phyloP scores from a whole-genome alignment of 768 basidiomycete species.

The Kockovaella imperatae region DNA sequence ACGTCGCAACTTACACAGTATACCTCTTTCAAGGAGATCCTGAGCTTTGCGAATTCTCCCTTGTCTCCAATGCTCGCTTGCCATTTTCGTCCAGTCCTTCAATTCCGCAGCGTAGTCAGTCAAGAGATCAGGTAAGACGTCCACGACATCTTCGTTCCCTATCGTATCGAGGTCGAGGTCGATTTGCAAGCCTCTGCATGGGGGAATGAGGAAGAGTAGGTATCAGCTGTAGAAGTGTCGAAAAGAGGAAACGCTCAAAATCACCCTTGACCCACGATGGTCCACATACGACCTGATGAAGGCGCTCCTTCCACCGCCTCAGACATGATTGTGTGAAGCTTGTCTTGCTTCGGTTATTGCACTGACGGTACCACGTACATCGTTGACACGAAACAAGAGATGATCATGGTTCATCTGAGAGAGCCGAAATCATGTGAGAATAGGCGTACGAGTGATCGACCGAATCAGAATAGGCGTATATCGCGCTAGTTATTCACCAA shows the following conservation, averaged over 20 bases:
- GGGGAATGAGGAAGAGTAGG: no score
- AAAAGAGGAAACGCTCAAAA: background rate
- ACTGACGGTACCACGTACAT: no score
- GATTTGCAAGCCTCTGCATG: constrained; percentile 33
- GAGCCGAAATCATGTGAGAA: no score
- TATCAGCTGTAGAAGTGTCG: background rate
- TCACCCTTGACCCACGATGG: constrained; percentile 35
- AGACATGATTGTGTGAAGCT: background rate
- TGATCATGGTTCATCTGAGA: no score
- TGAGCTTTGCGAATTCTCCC: constrained; percentile 69
- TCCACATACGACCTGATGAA: constrained; percentile 6
- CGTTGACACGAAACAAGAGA: no score
- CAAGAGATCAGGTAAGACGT: constrained; percentile 47
- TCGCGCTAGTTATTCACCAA: no score
- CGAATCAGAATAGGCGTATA: no score
- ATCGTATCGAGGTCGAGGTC: constrained; percentile 83
- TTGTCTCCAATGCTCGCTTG: constrained; percentile 79
- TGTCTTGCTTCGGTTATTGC: background rate
- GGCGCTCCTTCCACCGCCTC: constrained; percentile 9
- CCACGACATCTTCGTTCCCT: constrained; percentile 64
- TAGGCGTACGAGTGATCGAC: no score
- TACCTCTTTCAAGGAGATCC: constrained; percentile 58
- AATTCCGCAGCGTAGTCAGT: constrained; percentile 47
- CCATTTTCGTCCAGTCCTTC: constrained; percentile 49
- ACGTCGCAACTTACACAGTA: constrained; percentile 35